Evolutionary conservation across 208 protist species (phyloP).

Genomic region (Acanthamoeba healyi): DNA sequence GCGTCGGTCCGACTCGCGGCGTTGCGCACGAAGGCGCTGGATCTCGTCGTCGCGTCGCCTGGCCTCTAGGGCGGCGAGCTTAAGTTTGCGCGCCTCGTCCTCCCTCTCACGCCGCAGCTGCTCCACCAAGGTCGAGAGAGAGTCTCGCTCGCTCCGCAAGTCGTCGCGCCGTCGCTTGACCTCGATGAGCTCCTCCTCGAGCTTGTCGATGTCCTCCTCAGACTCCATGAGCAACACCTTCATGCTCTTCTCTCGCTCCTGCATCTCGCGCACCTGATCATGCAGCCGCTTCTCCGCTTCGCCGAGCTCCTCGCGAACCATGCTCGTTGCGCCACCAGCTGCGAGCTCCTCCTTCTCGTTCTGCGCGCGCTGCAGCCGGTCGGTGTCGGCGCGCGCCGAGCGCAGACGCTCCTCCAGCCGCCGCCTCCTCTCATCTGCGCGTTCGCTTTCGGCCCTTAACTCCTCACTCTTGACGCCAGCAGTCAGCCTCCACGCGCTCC

Average conservation of each 20-base stretch:
- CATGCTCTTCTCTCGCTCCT: conserved; percentile 14
- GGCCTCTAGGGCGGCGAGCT: not conserved
- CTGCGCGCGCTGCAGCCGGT: not conserved
- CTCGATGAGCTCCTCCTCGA: not conserved
- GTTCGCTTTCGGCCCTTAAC: not conserved
- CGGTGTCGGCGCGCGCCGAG: not conserved
- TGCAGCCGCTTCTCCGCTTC: not conserved
- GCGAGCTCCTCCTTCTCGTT: not conserved
- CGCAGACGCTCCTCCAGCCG: not conserved
- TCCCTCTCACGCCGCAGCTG: not conserved
- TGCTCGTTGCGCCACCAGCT: not conserved
- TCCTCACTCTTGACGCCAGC: not conserved
- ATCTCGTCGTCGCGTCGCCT: conserved; percentile 8
- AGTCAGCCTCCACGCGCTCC: not conserved
- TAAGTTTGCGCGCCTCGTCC: conserved; percentile 6
- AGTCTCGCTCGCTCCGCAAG: not conserved
- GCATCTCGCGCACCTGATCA: not conserved
- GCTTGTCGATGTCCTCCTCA: conserved; percentile 13
- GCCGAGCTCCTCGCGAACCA: not conserved
- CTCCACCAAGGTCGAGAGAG: not conserved
- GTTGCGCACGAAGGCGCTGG: conserved; percentile 9
- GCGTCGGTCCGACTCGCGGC: not conserved
- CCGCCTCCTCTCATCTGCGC: not conserved
- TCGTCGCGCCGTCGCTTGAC: not conserved
- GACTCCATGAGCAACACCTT: not conserved